These are phyloP conservation scores for Friedmanniomyces simplex DNA, from an alignment of 495 filamentous ascomycete species.

Conservation along the genomic window DNA sequence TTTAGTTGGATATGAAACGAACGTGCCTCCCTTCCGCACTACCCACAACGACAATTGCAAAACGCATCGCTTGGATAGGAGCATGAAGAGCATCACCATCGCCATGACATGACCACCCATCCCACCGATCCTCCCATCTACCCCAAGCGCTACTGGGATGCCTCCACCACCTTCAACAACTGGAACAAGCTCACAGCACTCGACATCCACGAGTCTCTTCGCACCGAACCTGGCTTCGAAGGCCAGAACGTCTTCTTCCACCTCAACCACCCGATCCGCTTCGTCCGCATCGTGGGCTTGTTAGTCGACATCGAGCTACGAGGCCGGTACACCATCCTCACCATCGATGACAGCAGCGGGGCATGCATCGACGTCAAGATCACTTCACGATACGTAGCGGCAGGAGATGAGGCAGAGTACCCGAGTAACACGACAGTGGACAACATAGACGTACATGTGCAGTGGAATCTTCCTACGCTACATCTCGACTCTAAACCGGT, in stretches of 20 bases:
- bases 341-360: constrained; percentile 81
- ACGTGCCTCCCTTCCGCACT: no score
- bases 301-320: constrained; percentile 66
- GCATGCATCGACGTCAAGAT: constrained; percentile 54
- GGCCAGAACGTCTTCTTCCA: constrained; percentile 68
- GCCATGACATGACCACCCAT: constrained; percentile 44
- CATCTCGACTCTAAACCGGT: constrained; percentile 16
- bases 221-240: constrained; percentile 51
- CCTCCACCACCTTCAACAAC: constrained; percentile 69
- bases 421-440: constrained; percentile 20
- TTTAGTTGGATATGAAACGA: no score
- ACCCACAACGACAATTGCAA: no score
- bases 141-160: constrained; percentile 71
- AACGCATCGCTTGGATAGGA: constrained; percentile 2
- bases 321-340: constrained; percentile 49
- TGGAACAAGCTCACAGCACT: constrained; percentile 71
- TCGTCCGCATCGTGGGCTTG: constrained; percentile 62
- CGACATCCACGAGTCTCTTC: constrained; percentile 56
- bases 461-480: constrained; percentile 17
- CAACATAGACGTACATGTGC: constrained; percentile 25
- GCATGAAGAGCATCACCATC: constrained; percentile 2
- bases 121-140: constrained; percentile 45
- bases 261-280: constrained; percentile 83
- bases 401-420: constrained; percentile 11
- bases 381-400: background rate